Conservation (phyloP, 768 basidiomycete species). For the Xerocomus potaroensis region DNA sequence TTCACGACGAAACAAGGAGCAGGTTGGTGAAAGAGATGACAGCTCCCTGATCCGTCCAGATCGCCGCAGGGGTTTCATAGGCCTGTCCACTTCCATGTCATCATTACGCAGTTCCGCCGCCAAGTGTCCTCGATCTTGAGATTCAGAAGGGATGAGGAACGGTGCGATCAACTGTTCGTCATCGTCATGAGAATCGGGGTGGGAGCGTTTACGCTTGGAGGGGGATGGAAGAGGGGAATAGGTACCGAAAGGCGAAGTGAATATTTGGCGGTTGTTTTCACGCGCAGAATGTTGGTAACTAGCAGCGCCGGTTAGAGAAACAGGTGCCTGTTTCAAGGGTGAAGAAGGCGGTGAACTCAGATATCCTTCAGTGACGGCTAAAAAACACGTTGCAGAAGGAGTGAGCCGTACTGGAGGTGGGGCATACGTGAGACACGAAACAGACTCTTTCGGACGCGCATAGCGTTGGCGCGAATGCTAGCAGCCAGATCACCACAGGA, state of each 20-base stretch:
- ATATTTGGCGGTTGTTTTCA: slow-evolving; percentile 51
- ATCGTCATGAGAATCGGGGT: slow-evolving; percentile 21
- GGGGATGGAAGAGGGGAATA: slow-evolving; percentile 31
- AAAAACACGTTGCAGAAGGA: slow-evolving; percentile 21
- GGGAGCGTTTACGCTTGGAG: slow-evolving; percentile 33
- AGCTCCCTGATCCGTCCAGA: slow-evolving; percentile 27
- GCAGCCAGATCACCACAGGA: slow-evolving; percentile 46
- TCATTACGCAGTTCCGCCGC: slow-evolving; percentile 24
- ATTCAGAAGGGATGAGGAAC: slow-evolving; percentile 15
- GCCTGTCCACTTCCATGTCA: slow-evolving; percentile 30
- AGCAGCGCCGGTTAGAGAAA: slow-evolving; percentile 15
- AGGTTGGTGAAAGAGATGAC: slow-evolving; percentile 23
- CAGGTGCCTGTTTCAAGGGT: slow-evolving; percentile 28
- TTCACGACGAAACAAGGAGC: slow-evolving; percentile 23
- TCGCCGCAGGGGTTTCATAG: slow-evolving; percentile 35
- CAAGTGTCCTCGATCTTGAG: slow-evolving; percentile 21
- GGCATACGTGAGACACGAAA: slow-evolving; percentile 15
- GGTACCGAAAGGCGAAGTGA: slow-evolving; percentile 34
- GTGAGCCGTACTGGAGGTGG: slow-evolving; percentile 27
- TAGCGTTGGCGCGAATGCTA: slow-evolving; percentile 52
- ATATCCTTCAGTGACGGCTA: slow-evolving; percentile 65
- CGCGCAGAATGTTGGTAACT: slow-evolving; percentile 51
- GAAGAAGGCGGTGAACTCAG: slow-evolving; percentile 37
- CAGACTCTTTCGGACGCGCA: slow-evolving; percentile 61
- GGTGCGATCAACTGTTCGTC: slow-evolving; percentile 16